These are phyloP conservation scores for Arabidopsis lyrata DNA, from an alignment of 441 rosid species.

Conservation along the genomic window DNA sequence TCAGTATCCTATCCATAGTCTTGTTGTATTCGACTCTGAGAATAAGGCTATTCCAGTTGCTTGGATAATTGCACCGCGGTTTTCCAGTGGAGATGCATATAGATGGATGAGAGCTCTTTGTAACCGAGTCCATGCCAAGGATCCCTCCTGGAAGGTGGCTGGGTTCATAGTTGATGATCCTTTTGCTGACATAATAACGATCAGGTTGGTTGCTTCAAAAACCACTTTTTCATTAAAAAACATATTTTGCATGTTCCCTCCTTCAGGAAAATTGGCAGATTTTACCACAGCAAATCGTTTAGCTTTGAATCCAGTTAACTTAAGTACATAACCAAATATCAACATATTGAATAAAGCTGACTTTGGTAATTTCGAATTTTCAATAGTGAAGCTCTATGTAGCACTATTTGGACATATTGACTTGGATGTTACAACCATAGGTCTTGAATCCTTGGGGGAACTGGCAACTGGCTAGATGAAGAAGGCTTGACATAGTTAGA, in stretches of 20 bases:
- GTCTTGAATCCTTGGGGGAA: constrained; percentile 6
- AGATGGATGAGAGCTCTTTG: constrained; percentile 93
- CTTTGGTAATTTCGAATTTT: not conserved
- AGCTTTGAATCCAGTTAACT: constrained; percentile 1
- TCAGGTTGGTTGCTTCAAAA: constrained; percentile 57
- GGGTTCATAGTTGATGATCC: constrained; percentile 96
- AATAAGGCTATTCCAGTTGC: constrained; percentile 96
- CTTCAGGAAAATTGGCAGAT: not conserved
- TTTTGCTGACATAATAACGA: constrained; percentile 62
- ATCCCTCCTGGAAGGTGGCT: constrained; percentile 89
- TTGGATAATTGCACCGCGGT: constrained; percentile 82
- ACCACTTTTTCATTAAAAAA: not conserved
- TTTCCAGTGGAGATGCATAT: constrained; percentile 62
- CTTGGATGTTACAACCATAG: not conserved
- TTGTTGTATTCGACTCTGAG: constrained; percentile 83
- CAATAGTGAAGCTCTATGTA: not conserved
- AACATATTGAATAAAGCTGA: not conserved
- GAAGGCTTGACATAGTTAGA: constrained; percentile 12
- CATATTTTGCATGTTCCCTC: not conserved
- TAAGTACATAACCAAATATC: not conserved
- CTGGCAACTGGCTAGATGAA: not conserved
- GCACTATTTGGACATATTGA: not conserved
- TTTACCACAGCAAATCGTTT: constrained; percentile 3
- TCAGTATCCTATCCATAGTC: constrained; percentile 87
- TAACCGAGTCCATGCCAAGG: constrained; percentile 83